These are phyloP conservation scores for Monosporascus sp. DNA, from an alignment of 2,329 filamentous ascomycete genomes.

Conservation along the genomic window DNA sequence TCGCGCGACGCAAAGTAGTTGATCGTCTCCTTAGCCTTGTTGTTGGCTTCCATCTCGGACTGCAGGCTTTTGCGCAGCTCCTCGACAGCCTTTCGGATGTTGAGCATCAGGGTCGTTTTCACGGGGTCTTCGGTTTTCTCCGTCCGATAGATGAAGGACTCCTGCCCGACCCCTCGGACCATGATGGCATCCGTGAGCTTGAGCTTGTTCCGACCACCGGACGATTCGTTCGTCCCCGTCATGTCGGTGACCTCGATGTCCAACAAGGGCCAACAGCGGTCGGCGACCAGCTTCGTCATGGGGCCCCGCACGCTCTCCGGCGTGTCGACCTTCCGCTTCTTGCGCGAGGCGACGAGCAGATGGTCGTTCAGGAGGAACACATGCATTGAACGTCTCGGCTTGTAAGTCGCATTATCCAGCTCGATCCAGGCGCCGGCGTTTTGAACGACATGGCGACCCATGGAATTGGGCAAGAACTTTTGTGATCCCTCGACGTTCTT, in stretches of 20 bases:
- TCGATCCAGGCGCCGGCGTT: constrained; percentile 94
- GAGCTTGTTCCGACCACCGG: constrained; percentile 56
- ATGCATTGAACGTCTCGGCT: constrained; percentile 81
- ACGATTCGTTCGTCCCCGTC: constrained; percentile 58
- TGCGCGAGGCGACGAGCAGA: constrained; percentile 81
- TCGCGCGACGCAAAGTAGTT: constrained; percentile 81
- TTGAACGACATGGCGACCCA: constrained; percentile 88
- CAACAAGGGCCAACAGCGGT: constrained; percentile 88
- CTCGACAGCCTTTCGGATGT: constrained; percentile 88
- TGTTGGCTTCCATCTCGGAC: constrained; percentile 81
- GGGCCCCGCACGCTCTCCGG: constrained; percentile 46
- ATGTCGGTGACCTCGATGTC: constrained; percentile 93
- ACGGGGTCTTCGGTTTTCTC: constrained; percentile 74
- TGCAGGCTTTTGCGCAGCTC: constrained; percentile 81
- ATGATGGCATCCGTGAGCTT: constrained; percentile 82
- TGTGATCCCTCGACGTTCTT: constrained; percentile 97
- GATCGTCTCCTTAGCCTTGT: constrained; percentile 77
- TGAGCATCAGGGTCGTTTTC: constrained; percentile 76
- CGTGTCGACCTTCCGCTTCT: constrained; percentile 82
- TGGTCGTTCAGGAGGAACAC: constrained; percentile 94
- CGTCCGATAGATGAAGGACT: constrained; percentile 91
- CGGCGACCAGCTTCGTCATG: constrained; percentile 76
- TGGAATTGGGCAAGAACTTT: constrained; percentile 86
- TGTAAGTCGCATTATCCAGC: constrained; percentile 95
- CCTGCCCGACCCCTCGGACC: constrained; percentile 76